Evolutionary conservation across 345 rosid genomes (phyloP), one percentile per base, ranked within the genome.

Genomic region (Eucalyptus globulus): DNA sequence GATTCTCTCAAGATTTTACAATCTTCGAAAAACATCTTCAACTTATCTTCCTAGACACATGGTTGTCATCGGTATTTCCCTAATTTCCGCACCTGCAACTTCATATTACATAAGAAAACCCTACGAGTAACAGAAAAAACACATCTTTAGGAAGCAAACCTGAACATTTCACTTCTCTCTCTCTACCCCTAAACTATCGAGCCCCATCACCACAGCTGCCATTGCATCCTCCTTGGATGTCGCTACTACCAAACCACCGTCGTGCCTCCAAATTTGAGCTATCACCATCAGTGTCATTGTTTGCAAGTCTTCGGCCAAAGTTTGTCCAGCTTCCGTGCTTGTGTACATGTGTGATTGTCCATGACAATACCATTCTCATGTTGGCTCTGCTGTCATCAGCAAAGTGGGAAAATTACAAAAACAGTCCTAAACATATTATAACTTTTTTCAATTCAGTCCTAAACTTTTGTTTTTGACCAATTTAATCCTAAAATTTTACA

Each of bases 401-500:
- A 40, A 76, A 37, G 47, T 53, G 58, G 1, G 2, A 53, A 53
- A 53, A 53, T 8, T 53, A 53, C 10, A 24, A 53, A 53, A 53
- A 19, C 1, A 8, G 2, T 53, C 0, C 5, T 53, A 53, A 53
- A 19, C 5, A 53, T 53, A 3, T 7, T 8, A 1, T 53, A 2
- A 53, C 24, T 7, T 53, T 53, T 53, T 1, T 4, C n/a, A 53
- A 53, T 19, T 53, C 4, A 53, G 2, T 51, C 22, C 0, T 17
- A 53, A 51, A 17, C 0, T 16, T 17, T 51, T 51, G 4, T 51
- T 51, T 51, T 51, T 51, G 1, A 51, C 22, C 1, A 51, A 17
- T 53, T 17, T 0, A 17, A 5, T 53, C 5, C 0, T 53, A 53
- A 53, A 53, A 2, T 4, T 19, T 53, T 2, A 5, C 1, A 53